These are phyloP conservation scores for Desmodesmus armatus DNA, from an alignment of 139 green algal species.

Conservation along the genomic window DNA sequence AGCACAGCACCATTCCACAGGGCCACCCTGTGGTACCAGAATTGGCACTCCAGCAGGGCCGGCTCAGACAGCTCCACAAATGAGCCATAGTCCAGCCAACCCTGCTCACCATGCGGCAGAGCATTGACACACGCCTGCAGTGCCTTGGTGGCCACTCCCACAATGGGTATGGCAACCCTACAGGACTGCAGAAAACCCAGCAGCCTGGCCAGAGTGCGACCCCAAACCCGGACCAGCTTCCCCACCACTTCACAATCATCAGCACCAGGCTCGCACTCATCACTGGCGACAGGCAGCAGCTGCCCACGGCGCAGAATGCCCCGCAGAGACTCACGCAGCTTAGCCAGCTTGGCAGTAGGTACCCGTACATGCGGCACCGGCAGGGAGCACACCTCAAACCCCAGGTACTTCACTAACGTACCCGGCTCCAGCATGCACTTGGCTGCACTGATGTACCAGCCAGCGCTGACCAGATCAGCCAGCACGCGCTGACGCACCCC, in stretches of 20 bases:
- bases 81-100: slow-evolving; percentile 9
- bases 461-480: not conserved
- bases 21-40: slow-evolving; percentile 1
- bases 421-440: slow-evolving; percentile 17
- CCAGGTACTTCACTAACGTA: slow-evolving; percentile 16
- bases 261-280: not conserved
- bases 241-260: not conserved
- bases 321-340: not conserved
- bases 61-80: not conserved
- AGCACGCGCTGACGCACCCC: not conserved
- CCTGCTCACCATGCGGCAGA: not conserved
- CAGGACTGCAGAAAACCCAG: slow-evolving; percentile 25
- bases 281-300: not conserved
- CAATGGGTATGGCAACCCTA: not conserved
- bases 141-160: slow-evolving; percentile 1
- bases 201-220: slow-evolving; percentile 2
- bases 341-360: not conserved
- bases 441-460: not conserved
- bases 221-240: not conserved
- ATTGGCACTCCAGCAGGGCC: not conserved
- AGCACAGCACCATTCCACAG: slow-evolving; percentile 14
- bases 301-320: too few species aligned
- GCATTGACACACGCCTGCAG: not conserved
- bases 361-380: not conserved
- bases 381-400: not conserved